Evolutionary conservation across 345 rosid species (phyloP), one percentile per base, ranked within the genome.

Genomic region (Citrus unshiu): DNA sequence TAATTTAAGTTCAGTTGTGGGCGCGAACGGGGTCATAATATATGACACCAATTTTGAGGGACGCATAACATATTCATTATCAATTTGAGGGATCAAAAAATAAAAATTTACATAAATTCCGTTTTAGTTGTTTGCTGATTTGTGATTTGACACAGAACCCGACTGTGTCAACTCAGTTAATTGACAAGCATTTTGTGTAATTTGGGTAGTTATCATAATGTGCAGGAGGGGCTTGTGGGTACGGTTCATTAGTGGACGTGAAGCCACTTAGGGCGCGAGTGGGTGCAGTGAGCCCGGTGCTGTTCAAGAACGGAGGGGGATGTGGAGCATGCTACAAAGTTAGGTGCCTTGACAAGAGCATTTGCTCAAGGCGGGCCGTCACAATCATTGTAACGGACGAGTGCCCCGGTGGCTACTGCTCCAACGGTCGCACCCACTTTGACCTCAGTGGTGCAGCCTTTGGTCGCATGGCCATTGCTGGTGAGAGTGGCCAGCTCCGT

Each of bases 381-480:
- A 95, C 99, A n/a, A 83, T 94, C 65, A 95, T 95, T 62, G 95
- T 90, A 30, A 95, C 94, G 3, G 99, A 95, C 82, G 96, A 92
- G 86, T 91, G 98, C 82, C 99, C 90, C 3, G 96, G 84, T 3
- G 93, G 89, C 6, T 85, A 87, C 81, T 92, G 98, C 84, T 71
- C 88, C 64, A 83, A 82, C 24, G 89, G 93, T 2, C 88, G 84
- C 78, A 81, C 90, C 74, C 99, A 96, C 81, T 96, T 94, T 83
- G 98, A 94, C 84, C 93, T 94, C 63, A 95, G 99, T 9, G 99
- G 98, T 58, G 97, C 99, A 2, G 99, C 98, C 29, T 95, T 95
- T 78, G 98, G 99, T 18, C 94, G 90, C 54, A 83, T 95, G 95
- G 97, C 97, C 30, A 82, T 90, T 24, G 37, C 93, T 32, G 99